A percentile compares a stretch with the other conserved stretches of the same genome.
phyloP scores from a whole-genome alignment of 2,329 filamentous ascomycete genomes.

The Apiospora pterosperma region DNA sequence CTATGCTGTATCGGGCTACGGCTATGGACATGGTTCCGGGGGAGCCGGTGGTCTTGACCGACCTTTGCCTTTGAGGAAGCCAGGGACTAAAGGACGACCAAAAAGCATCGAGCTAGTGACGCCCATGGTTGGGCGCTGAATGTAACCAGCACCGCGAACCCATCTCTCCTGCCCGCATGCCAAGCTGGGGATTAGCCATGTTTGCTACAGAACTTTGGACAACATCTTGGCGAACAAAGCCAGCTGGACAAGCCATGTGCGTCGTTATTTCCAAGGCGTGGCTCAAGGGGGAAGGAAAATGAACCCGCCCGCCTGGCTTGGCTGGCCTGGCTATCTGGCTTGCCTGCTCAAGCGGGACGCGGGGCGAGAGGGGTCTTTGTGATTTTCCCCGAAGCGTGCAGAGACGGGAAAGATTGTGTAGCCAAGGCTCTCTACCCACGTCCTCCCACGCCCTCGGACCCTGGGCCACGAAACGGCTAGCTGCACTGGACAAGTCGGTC shows the following conservation, averaged over 20 bases:
- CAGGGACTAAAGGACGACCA: constrained; percentile 52
- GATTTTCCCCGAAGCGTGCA: background rate
- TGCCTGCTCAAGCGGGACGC: background rate
- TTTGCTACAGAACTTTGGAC: background rate
- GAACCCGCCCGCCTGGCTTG: too few species aligned
- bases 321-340: too few species aligned
- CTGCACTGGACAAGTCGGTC: background rate
- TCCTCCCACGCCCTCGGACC: background rate
- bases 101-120: constrained; percentile 64
- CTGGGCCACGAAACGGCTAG: background rate
- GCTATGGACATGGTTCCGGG: constrained; percentile 34
- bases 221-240: background rate
- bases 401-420: background rate
- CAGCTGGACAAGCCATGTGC: background rate
- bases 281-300: background rate
- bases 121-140: constrained; percentile 50
- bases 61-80: constrained; percentile 54
- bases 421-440: background rate
- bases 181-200: background rate
- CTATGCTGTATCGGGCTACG: constrained; percentile 33
- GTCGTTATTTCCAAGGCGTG: background rate
- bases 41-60: constrained; percentile 41
- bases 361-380: background rate
- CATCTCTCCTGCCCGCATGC: background rate
- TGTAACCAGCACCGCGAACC: background rate